Conservation (phyloP, 2,329 filamentous ascomycete species). For the Sclerotinia trifoliorum region DNA sequence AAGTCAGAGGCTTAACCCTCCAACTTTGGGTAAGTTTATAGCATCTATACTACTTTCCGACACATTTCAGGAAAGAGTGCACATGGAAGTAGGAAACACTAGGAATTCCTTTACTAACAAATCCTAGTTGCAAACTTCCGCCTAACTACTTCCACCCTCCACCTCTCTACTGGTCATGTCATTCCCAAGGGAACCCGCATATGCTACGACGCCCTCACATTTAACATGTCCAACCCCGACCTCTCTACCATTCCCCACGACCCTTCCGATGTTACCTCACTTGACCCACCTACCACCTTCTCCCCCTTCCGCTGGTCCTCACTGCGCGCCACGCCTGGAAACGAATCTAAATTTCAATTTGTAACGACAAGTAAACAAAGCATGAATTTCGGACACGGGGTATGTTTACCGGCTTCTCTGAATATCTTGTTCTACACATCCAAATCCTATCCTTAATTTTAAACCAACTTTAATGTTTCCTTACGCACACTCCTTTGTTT, state of each 20-base stretch:
- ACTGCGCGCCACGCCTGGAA: neutral
- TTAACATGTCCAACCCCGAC: slow-evolving; percentile 26
- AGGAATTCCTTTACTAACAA: slow-evolving; percentile 27
- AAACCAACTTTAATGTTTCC: too few relatives aligned
- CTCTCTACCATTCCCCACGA: neutral
- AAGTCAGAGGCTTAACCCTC: slow-evolving; percentile 42
- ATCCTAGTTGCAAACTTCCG: slow-evolving; percentile 24
- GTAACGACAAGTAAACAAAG: neutral
- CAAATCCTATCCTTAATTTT: too few relatives aligned
- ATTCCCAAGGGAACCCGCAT: slow-evolving; percentile 28
- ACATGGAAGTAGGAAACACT: too few relatives aligned
- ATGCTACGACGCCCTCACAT: slow-evolving; percentile 37
- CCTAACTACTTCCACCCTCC: slow-evolving; percentile 10
- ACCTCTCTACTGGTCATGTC: slow-evolving; percentile 27
- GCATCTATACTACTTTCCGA: neutral
- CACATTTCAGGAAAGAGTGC: neutral
- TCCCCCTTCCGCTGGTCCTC: neutral
- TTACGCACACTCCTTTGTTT: neutral
- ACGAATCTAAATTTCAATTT: slow-evolving; percentile 9
- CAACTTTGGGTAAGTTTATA: neutral
- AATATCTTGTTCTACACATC: too few relatives aligned
- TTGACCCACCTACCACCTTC: neutral
- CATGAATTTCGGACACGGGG: slow-evolving; percentile 16
- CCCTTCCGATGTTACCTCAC: neutral
- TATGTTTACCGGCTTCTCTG: neutral